These are phyloP conservation scores for Pelargonium citronellum DNA, from an alignment of 441 rosid species.

Conservation along the genomic window DNA sequence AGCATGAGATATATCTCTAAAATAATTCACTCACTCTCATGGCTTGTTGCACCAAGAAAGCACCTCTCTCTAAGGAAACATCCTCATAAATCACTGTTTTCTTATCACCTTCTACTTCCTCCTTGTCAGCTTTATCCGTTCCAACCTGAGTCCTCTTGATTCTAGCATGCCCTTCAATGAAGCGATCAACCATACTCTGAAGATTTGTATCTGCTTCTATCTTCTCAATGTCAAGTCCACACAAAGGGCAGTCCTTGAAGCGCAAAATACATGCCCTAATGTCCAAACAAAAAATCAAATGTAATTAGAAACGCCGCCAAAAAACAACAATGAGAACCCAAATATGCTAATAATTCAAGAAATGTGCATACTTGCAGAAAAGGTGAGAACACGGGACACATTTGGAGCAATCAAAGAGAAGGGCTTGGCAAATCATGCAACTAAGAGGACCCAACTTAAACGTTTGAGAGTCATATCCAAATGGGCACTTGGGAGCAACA, in stretches of 20 bases:
- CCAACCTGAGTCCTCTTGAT: slow-evolving; percentile 65
- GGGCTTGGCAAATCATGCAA: slow-evolving; percentile 84
- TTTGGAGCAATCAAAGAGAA: slow-evolving; percentile 62
- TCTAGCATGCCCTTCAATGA: slow-evolving; percentile 94
- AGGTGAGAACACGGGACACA: slow-evolving; percentile 88
- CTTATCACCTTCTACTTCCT: slow-evolving; percentile 38
- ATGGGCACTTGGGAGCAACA: slow-evolving; percentile 67
- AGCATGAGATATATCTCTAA: not conserved
- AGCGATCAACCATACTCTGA: slow-evolving; percentile 74
- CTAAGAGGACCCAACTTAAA: slow-evolving; percentile 95
- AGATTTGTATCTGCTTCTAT: slow-evolving; percentile 62
- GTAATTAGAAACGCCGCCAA: not conserved
- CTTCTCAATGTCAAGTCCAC: slow-evolving; percentile 92
- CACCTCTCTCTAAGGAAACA: slow-evolving; percentile 92
- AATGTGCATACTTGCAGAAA: slow-evolving; percentile 68
- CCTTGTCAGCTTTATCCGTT: slow-evolving; percentile 28
- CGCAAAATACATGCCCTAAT: slow-evolving; percentile 63
- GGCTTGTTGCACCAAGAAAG: slow-evolving; percentile 94
- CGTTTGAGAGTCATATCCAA: slow-evolving; percentile 82
- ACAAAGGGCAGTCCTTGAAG: slow-evolving; percentile 85
- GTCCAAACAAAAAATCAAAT: slow-evolving; percentile 13
- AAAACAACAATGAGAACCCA: not conserved
- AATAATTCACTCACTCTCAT: slow-evolving; percentile 68
- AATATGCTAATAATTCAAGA: not conserved
- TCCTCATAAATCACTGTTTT: slow-evolving; percentile 75